Evolutionary conservation across 345 rosid genomes (phyloP).

Genomic region (Populus tremula): DNA sequence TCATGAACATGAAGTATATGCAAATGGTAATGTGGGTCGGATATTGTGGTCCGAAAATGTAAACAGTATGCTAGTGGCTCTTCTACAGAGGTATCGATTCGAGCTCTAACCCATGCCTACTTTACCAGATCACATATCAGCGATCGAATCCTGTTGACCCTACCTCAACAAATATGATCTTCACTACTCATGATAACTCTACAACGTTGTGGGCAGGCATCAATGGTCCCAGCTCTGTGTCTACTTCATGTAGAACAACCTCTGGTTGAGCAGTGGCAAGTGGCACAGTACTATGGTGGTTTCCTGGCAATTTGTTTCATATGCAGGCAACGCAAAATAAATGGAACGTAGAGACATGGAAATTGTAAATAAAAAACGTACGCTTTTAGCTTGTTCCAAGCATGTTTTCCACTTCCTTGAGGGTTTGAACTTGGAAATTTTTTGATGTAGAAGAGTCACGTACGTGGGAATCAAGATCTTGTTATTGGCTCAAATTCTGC

Average conservation of each 20-base stretch:
- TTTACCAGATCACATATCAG: neutral
- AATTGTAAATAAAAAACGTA: neutral
- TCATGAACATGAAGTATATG: neutral
- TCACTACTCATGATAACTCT: neutral
- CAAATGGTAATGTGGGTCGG: neutral
- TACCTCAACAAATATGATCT: neutral
- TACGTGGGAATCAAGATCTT: neutral
- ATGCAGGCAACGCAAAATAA: neutral
- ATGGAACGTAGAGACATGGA: neutral
- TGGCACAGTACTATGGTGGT: neutral
- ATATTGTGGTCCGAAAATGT: neutral
- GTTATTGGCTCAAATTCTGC: neutral
- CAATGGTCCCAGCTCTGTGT: neutral
- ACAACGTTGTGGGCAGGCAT: neutral
- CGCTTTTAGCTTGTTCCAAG: neutral
- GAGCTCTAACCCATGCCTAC: neutral
- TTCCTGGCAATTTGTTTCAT: neutral
- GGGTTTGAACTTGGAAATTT: neutral
- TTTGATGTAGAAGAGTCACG: neutral
- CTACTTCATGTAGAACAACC: neutral
- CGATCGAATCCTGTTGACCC: slow-evolving; percentile 1
- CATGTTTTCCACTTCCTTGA: neutral
- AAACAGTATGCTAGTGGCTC: slow-evolving; percentile 1
- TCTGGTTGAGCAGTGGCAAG: neutral
- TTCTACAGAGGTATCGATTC: slow-evolving; percentile 2